phyloP scores from a whole-genome alignment of 768 basidiomycete species.

The Suillus alpinus region DNA sequence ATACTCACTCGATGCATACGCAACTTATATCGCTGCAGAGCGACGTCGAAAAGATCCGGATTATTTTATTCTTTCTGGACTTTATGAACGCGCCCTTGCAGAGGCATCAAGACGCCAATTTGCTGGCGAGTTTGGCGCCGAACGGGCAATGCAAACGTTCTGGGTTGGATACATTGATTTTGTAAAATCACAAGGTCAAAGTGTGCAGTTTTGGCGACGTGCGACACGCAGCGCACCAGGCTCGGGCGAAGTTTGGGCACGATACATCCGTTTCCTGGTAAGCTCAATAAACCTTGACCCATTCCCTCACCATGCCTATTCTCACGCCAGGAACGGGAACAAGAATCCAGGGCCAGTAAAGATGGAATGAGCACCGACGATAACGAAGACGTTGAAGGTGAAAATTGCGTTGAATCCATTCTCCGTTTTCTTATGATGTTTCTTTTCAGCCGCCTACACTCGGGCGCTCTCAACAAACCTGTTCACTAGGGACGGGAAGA shows the following conservation, averaged over 20 bases:
- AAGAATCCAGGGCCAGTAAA: neutral
- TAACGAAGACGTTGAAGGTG: neutral
- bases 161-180: slow-evolving; percentile 77
- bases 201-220: slow-evolving; percentile 29
- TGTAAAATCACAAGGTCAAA: slow-evolving; percentile 38
- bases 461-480: slow-evolving; percentile 55
- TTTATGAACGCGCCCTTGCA: slow-evolving; percentile 75
- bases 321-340: slow-evolving; percentile 21
- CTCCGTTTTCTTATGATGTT: neutral
- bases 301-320: neutral
- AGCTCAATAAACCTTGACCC: slow-evolving; percentile 14
- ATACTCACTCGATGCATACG: slow-evolving; percentile 57
- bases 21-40: slow-evolving; percentile 62
- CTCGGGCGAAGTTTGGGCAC: slow-evolving; percentile 76
- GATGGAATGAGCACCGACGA: neutral
- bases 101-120: slow-evolving; percentile 65
- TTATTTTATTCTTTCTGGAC: slow-evolving; percentile 47
- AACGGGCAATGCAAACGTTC: slow-evolving; percentile 57
- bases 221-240: slow-evolving; percentile 72
- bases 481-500: slow-evolving; percentile 34
- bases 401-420: neutral
- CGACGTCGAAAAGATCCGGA: slow-evolving; percentile 60
- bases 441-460: slow-evolving; percentile 50
- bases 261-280: slow-evolving; percentile 72
- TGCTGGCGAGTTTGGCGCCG: slow-evolving; percentile 50